Conservation (phyloP, 176 grass and related monocot species). For the Melocanna baccifera region DNA sequence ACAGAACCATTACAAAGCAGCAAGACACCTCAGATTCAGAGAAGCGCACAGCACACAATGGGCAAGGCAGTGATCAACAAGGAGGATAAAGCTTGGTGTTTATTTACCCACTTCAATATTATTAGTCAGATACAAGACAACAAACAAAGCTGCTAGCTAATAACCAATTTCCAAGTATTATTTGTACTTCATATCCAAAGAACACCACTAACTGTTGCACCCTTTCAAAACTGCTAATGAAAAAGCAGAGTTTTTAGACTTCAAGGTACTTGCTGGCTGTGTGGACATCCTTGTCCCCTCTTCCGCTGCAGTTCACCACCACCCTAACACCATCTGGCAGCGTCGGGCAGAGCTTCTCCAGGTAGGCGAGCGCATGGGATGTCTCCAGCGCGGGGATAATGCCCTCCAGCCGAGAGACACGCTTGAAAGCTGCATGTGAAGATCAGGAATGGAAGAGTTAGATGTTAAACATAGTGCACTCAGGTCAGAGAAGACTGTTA, state of each 20-base stretch:
- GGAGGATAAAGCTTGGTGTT: not conserved
- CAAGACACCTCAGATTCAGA: not conserved
- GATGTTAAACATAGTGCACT: not conserved
- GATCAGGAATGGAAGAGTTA: not conserved
- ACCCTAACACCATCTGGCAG: conserved; percentile 64
- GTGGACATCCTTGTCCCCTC: conserved; percentile 97
- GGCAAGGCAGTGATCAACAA: not conserved
- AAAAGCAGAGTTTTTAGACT: conserved; percentile 36
- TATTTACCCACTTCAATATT: not conserved
- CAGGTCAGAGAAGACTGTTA: not conserved
- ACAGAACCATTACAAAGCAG: not conserved
- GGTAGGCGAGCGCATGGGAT: conserved; percentile 79
- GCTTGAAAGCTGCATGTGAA: conserved; percentile 76
- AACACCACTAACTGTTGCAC: not conserved
- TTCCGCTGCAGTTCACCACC: conserved; percentile 81
- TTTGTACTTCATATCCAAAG: conserved; percentile 23
- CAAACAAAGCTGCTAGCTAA: conserved; percentile 9
- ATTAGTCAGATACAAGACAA: conserved; percentile 19
- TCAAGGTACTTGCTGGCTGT: conserved; percentile 90
- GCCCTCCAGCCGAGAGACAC: conserved; percentile 78
- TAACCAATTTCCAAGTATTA: conserved; percentile 20
- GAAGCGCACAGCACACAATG: not conserved
- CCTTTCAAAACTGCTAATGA: conserved; percentile 31
- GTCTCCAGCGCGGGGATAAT: conserved; percentile 98
- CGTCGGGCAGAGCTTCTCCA: conserved; percentile 85